phyloP scores from a whole-genome alignment of 306 rosid genomes.

The Cucumis cinereus region DNA sequence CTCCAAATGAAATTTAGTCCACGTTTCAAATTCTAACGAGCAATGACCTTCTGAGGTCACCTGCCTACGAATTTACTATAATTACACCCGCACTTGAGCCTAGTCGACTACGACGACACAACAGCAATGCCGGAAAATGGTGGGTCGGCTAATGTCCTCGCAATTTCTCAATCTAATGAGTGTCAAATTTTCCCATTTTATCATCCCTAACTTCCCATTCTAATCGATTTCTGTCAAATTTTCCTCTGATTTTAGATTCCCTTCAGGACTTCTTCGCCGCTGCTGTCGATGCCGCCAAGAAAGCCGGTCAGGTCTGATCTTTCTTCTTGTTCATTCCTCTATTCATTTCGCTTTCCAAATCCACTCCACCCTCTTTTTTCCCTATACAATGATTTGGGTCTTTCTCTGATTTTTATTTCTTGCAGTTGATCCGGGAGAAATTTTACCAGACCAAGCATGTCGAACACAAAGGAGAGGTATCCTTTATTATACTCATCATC shows the following conservation, averaged over 20 bases:
- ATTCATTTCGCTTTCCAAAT: not conserved
- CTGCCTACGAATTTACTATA: too few species aligned
- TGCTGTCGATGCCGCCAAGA: conserved; percentile 72
- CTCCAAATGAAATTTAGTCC: too few species aligned
- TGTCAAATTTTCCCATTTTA: not conserved
- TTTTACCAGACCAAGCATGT: conserved; percentile 66
- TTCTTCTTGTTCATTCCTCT: not conserved
- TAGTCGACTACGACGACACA: too few species aligned
- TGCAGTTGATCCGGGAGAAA: conserved; percentile 58
- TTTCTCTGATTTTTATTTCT: not conserved
- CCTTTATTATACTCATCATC: not conserved
- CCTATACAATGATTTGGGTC: not conserved
- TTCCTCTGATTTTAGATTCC: conserved; percentile 29
- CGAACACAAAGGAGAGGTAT: conserved; percentile 79
- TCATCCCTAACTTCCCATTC: not conserved
- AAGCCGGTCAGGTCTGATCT: conserved; percentile 59
- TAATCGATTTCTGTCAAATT: not conserved
- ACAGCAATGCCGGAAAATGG: not conserved
- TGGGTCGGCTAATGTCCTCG: not conserved
- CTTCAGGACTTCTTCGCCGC: conserved; percentile 48
- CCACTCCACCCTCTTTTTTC: not conserved
- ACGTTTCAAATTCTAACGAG: too few species aligned
- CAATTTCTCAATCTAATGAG: not conserved
- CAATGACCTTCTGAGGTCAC: too few species aligned
- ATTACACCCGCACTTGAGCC: too few species aligned